These are phyloP conservation scores for Coemansia sp. DNA, from an alignment of 192 early-diverging fungal species.

Conservation along the genomic window DNA sequence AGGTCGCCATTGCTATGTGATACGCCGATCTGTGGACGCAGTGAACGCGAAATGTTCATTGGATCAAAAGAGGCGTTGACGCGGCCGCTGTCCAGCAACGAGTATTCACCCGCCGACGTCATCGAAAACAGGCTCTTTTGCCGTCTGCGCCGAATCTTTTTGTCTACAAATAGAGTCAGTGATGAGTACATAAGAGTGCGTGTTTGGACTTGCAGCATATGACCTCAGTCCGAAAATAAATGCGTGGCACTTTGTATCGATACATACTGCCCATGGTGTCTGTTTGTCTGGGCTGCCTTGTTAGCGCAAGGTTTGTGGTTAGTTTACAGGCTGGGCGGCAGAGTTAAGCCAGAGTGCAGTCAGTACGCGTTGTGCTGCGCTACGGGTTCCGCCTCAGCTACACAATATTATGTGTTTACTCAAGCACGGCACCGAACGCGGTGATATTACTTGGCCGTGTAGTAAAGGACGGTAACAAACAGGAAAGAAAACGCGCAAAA, in stretches of 20 bases:
- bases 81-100: slow-evolving; percentile 43
- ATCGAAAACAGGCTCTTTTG: slow-evolving; percentile 54
- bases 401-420: too few species aligned
- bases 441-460: not conserved
- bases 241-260: not conserved
- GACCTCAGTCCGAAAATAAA: not conserved
- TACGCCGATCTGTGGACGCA: slow-evolving; percentile 8
- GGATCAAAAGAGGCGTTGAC: slow-evolving; percentile 28
- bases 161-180: slow-evolving; percentile 17
- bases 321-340: too few species aligned
- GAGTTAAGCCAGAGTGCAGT: not conserved
- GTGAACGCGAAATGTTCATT: slow-evolving; percentile 10
- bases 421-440: not conserved
- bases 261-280: slow-evolving; percentile 6
- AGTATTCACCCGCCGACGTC: slow-evolving; percentile 44
- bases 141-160: slow-evolving; percentile 49
- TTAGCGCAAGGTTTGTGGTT: not conserved
- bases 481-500: slow-evolving; percentile 6
- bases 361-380: not conserved
- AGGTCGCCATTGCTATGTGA: slow-evolving; percentile 3
- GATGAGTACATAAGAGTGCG: not conserved
- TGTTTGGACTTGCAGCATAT: not conserved
- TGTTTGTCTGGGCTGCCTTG: not conserved
- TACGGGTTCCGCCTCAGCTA: not conserved
- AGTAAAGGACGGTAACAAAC: not conserved